Base-by-base conservation (phyloP, 352 stramenopile species). In the Pythium aquatile region DNA sequence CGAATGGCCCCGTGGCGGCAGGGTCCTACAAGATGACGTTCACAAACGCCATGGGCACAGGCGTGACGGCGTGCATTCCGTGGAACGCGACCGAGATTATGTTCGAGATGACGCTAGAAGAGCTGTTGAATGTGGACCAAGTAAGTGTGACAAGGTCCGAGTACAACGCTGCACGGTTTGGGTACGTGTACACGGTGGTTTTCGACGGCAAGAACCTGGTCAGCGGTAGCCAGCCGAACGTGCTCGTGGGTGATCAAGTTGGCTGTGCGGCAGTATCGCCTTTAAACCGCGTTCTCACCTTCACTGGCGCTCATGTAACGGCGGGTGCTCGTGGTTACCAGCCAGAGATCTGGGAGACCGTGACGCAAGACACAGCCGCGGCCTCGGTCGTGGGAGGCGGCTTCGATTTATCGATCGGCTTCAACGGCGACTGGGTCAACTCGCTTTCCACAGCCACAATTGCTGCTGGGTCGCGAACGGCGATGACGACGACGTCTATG, bases 361-460 rank as follows among this genome's bases (percentile, higher is more conserved):
- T 74, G 51, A 88, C 83, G 2, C 59, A 70, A 17, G 72, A 84
- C 11, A 73, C 63, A 6, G 47, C 61, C 3, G 68, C 65, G 0
- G 47, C 49, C 7, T 74, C 74, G 2, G 54, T 85, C 9, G 24
- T 94, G 1, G 76, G 77, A 35, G 85, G 85, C 1, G 79, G 69
- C 17, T 90, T 94, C 40, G 83, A 91, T 39, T 37, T 94, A 26
- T 94, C 85, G 0, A 62, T 94, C 13, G 85, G 81, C 6, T 94
- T 90, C 66, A 70, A 88, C 64, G 83, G 81, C 16, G 59, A 73
- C 14, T 91, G 83, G 83, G 26, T 17, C 0, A 70, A 72, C 49
- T 68, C 74, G 2, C n/a, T 3, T 9, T 60, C 80, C 20, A 87
- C 61, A 11, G 79, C 72, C 13, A 81, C 61, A 0, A 63, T 94